A percentile compares a stretch with the other conserved stretches of the same genome.
Evolutionary conservation across 805 yeast genomes (phyloP).

Genomic region (Candida montana): DNA sequence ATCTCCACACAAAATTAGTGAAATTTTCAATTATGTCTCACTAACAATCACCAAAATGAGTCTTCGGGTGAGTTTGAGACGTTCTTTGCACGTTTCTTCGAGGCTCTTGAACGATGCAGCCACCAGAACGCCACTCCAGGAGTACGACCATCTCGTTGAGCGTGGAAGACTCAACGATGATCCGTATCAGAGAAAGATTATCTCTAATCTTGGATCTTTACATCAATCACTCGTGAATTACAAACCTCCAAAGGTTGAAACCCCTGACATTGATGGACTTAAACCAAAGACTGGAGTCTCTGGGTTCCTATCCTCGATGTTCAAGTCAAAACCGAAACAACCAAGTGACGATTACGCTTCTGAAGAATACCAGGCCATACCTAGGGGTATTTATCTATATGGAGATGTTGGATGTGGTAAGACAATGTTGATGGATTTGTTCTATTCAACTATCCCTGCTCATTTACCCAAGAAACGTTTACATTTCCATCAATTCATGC

Average conservation of each 20-base stretch:
- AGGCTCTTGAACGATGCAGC: slow-evolving; percentile 8
- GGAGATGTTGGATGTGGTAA: slow-evolving; percentile 99
- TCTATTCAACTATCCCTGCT: slow-evolving; percentile 75
- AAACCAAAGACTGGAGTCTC: slow-evolving; percentile 44
- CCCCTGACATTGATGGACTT: slow-evolving; percentile 48
- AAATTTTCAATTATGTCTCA: not conserved
- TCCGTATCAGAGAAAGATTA: slow-evolving; percentile 71
- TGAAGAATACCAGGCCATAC: slow-evolving; percentile 38
- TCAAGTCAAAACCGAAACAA: slow-evolving; percentile 24
- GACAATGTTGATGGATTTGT: slow-evolving; percentile 96
- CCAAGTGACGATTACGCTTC: slow-evolving; percentile 9
- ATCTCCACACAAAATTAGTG: too few species aligned
- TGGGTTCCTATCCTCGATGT: slow-evolving; percentile 25
- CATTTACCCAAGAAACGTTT: slow-evolving; percentile 74
- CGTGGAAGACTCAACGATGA: slow-evolving; percentile 60
- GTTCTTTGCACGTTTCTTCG: slow-evolving; percentile 7
- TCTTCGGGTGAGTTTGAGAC: not conserved
- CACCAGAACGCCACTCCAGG: slow-evolving; percentile 41
- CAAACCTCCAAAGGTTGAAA: slow-evolving; percentile 52
- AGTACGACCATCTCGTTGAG: slow-evolving; percentile 45
- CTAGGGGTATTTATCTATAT: slow-evolving; percentile 83
- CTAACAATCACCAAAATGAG: not conserved
- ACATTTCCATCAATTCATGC: slow-evolving; percentile 98
- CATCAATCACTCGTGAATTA: slow-evolving; percentile 52
- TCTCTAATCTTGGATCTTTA: slow-evolving; percentile 53